phyloP scores from a whole-genome alignment of 495 filamentous ascomycete species.

The Amorphotheca resinae region DNA sequence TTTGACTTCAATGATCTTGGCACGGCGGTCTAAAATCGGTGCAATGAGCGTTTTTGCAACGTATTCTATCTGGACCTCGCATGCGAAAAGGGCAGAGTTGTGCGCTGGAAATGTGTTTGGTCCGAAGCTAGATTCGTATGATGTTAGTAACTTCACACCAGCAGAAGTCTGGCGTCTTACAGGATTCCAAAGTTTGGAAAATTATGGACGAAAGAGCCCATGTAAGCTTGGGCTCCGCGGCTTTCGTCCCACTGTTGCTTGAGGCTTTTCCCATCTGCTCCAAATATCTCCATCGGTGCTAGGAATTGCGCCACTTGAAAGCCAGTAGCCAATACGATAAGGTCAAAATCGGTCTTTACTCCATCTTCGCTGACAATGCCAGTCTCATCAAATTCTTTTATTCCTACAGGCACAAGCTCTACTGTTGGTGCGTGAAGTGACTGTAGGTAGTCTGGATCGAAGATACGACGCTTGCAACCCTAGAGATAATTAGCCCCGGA shows the following conservation, averaged over 20 bases:
- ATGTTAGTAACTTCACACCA: too few species aligned
- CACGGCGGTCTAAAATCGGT: conserved; percentile 26
- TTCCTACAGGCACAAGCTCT: conserved; percentile 24
- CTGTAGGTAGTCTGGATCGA: conserved; percentile 23
- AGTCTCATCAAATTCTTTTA: conserved; percentile 24
- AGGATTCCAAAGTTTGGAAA: conserved; percentile 33
- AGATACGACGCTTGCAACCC: conserved; percentile 34
- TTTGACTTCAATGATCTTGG: conserved; percentile 24
- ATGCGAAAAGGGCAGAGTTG: conserved; percentile 28
- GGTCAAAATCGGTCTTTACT: conserved; percentile 23
- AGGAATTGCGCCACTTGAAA: conserved; percentile 26
- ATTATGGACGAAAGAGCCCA: conserved; percentile 23
- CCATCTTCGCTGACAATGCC: conserved; percentile 24
- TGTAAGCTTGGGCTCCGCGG: conserved; percentile 30
- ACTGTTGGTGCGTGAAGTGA: conserved; percentile 24
- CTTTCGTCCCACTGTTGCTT: conserved; percentile 26
- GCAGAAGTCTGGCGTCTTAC: too few species aligned
- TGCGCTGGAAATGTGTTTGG: conserved; percentile 33
- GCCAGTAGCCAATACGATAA: conserved; percentile 32
- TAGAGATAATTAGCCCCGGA: too few species aligned
- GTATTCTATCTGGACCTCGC: conserved; percentile 29
- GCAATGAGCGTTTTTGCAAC: conserved; percentile 13
- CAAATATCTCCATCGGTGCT: conserved; percentile 25
- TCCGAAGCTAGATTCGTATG: too few species aligned
- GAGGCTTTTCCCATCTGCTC: conserved; percentile 21